Evolutionary conservation across 208 protist species (phyloP).

Genomic region (Balamuthia mandrillaris): DNA sequence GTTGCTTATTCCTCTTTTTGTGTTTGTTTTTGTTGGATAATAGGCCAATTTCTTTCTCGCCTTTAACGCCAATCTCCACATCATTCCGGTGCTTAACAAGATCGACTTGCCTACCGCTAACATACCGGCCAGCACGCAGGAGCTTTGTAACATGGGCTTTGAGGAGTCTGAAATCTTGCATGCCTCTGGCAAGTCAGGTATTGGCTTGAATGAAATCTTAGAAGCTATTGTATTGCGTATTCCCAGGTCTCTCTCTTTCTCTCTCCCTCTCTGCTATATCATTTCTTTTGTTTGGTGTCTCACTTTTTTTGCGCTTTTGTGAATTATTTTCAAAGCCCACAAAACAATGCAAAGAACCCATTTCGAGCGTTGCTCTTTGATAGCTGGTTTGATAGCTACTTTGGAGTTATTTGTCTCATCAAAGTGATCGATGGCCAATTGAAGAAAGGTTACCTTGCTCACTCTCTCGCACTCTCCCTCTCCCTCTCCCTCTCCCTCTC

Average conservation of each 20-base stretch:
- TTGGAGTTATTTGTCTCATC: constrained; percentile 77
- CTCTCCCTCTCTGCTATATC: constrained; percentile 55
- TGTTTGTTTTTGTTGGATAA: too few species aligned
- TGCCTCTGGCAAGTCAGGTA: constrained; percentile 86
- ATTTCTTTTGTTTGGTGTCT: not conserved
- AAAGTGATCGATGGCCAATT: constrained; percentile 84
- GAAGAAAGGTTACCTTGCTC: constrained; percentile 77
- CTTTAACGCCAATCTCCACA: constrained; percentile 78
- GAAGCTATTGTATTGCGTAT: constrained; percentile 83
- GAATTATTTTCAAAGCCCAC: too few species aligned
- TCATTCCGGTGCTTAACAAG: constrained; percentile 79
- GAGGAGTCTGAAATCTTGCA: constrained; percentile 57
- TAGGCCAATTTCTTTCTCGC: constrained; percentile 92
- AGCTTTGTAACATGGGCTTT: constrained; percentile 68
- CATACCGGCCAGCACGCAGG: constrained; percentile 71
- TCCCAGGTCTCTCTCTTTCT: constrained; percentile 77
- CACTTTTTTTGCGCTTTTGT: not conserved
- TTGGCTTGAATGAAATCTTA: constrained; percentile 82
- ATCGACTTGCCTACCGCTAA: constrained; percentile 62
- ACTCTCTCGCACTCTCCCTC: too few species aligned
- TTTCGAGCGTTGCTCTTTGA: constrained; percentile 92
- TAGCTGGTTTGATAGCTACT: constrained; percentile 86
- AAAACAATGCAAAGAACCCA: constrained; percentile 43
- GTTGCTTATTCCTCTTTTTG: too few species aligned
- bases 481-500: too few species aligned